Evolutionary conservation across 2,329 filamentous ascomycete species (phyloP), one percentile per base, ranked within the genome.

Genomic region (Phialocephala sp.): DNA sequence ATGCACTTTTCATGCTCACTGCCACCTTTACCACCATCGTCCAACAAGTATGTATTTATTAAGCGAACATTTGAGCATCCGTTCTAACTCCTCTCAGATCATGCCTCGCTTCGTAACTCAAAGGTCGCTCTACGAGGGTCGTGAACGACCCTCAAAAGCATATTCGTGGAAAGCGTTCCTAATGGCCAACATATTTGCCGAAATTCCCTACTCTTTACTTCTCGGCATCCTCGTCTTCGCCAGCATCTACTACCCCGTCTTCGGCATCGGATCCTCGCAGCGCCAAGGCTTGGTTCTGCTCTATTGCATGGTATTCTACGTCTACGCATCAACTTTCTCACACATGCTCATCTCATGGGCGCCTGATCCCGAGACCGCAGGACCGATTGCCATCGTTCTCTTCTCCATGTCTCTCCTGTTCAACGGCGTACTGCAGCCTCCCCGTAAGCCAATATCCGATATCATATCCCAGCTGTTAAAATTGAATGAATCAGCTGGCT

Each of bases 271-370:
- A 0, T 74, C 83, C 4, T 86, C 91, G 72, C 90, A 92, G 41
- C 91, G 92, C 12, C 89, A 82, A 0, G 85, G 94, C 24, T 90
- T 94, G 85, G 93, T 94, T 81, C 81, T 96, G 39, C 87, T 92
- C 72, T 80, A 93, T 45, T 83, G 88, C 73, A 81, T 85, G 70
- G n/a, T 45, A 12, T 95, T 95, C 84, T 83, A 94, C 70, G 78
- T 95, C 61, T 94, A 93, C 79, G 89, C 90, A 0, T 91, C 87
- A n/a, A 94, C 92, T 6, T 96, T 96, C 75, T 88, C 91, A 11
- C 86, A 91, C 66, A 87, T 94, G 79, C 81, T 92, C 70, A 92
- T 95, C 71, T 88, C 91, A 1, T 89, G 88, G 11, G 85, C 93
- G 65, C 89, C 91, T 63, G 86, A 86, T 39, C 90, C 91, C 24